A percentile compares a stretch with the other conserved stretches of the same genome.
Conservation (phyloP, 106 monocot genomes). For the Chionographis japonica region DNA sequence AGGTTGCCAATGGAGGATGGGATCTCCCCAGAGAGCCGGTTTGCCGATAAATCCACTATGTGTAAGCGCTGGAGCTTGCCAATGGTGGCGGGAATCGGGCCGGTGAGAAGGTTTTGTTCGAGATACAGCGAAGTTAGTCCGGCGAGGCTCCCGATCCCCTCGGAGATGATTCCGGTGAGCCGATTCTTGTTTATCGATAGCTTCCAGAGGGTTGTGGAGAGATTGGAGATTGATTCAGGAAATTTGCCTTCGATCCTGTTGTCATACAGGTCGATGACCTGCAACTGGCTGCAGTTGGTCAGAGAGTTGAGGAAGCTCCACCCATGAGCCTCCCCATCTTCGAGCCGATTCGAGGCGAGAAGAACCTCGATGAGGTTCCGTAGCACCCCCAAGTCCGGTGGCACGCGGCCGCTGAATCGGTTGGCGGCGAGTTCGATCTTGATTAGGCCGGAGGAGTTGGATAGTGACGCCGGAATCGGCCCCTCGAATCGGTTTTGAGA, state of each 20-base stretch:
- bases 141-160: not conserved
- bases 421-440: too few species aligned
- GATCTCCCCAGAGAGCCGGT: not conserved
- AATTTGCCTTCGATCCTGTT: not conserved
- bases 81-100: not conserved
- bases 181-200: not conserved
- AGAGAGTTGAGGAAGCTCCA: not conserved
- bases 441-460: too few species aligned
- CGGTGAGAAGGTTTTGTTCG: not conserved
- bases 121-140: not conserved
- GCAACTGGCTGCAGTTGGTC: not conserved
- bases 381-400: too few species aligned
- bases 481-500: too few species aligned
- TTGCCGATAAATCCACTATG: not conserved
- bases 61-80: not conserved
- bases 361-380: too few species aligned
- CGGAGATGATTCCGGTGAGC: not conserved
- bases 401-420: too few species aligned
- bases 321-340: not conserved
- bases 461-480: too few species aligned
- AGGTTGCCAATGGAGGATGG: slow-evolving; percentile 13
- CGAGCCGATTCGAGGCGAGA: not conserved
- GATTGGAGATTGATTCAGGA: not conserved
- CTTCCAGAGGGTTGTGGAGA: not conserved
- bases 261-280: not conserved